Conservation (phyloP, 805 yeast species). For the Torulaspora delbrueckii region DNA sequence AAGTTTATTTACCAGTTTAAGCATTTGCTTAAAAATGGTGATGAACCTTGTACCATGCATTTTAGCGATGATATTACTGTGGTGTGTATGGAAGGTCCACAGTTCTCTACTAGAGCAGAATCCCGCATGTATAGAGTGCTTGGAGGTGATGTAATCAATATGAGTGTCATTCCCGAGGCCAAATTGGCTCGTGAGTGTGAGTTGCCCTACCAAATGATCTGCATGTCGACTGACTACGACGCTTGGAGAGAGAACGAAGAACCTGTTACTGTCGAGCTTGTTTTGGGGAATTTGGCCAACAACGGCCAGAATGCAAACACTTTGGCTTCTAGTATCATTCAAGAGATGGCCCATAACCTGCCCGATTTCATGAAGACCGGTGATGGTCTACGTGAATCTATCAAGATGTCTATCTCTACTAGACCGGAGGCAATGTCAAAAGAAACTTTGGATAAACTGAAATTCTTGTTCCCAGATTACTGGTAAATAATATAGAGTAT, state of each 20-base stretch:
- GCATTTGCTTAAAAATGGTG: conserved; percentile 47
- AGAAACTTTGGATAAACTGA: conserved; percentile 73
- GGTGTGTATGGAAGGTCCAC: conserved; percentile 99
- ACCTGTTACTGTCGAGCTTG: conserved; percentile 97
- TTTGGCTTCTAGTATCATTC: conserved; percentile 66
- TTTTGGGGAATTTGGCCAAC: conserved; percentile 82
- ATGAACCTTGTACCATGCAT: conserved; percentile 63
- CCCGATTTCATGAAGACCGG: conserved; percentile 57
- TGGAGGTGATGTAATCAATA: conserved; percentile 94
- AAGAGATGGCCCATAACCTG: conserved; percentile 58
- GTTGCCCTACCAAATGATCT: conserved; percentile 93
- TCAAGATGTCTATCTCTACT: conserved; percentile 80
- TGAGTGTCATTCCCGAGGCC: conserved; percentile 97
- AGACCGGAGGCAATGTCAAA: conserved; percentile 65
- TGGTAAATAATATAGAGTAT: conserved; percentile 47
- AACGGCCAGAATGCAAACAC: conserved; percentile 81
- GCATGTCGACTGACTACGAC: conserved; percentile 98
- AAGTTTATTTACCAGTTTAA: conserved; percentile 56
- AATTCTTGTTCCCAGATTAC: conserved; percentile 85
- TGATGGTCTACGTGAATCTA: conserved; percentile 62
- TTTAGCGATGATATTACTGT: conserved; percentile 70
- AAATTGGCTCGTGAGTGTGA: conserved; percentile 97
- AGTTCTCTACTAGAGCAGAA: conserved; percentile 95
- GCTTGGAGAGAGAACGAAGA: conserved; percentile 96
- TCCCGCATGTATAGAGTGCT: conserved; percentile 77